Evolutionary conservation across 176 grass and related monocot species (phyloP).

Genomic region (Aegilops sharonensis): DNA sequence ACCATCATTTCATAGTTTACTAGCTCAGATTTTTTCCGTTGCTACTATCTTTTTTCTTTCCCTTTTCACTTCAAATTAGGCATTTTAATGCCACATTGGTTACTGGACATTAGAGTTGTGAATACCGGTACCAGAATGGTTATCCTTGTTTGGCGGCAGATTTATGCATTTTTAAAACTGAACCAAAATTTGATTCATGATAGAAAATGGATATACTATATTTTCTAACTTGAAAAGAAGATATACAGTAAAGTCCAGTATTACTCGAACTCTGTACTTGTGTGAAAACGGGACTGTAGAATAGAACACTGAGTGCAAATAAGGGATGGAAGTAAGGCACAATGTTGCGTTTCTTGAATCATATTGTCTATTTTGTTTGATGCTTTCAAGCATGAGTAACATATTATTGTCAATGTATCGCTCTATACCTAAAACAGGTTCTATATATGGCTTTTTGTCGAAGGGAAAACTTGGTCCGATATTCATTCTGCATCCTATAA

Average conservation of each 20-base stretch:
- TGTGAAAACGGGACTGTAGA: neutral
- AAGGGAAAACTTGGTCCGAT: slow-evolving; percentile 1
- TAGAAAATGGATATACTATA: neutral
- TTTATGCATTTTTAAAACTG: neutral
- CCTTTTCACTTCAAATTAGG: neutral
- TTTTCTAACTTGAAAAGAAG: neutral
- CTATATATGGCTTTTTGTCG: neutral
- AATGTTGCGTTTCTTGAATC: neutral
- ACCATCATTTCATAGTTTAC: neutral
- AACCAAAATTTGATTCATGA: neutral
- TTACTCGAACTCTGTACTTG: neutral
- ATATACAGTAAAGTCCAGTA: neutral
- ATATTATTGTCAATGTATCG: neutral
- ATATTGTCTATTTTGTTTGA: neutral
- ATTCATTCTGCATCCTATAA: slow-evolving; percentile 1
- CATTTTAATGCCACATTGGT: neutral
- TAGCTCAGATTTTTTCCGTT: neutral
- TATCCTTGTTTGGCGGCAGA: neutral
- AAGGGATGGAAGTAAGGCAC: neutral
- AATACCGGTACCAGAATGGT: neutral
- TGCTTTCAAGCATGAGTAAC: neutral
- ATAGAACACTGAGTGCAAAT: neutral
- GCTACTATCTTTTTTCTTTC: neutral
- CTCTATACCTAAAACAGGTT: too few relatives aligned
- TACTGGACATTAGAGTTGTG: neutral